Base-by-base conservation (phyloP, 148 eudicot species). In the Chenopodium suecicum region DNA sequence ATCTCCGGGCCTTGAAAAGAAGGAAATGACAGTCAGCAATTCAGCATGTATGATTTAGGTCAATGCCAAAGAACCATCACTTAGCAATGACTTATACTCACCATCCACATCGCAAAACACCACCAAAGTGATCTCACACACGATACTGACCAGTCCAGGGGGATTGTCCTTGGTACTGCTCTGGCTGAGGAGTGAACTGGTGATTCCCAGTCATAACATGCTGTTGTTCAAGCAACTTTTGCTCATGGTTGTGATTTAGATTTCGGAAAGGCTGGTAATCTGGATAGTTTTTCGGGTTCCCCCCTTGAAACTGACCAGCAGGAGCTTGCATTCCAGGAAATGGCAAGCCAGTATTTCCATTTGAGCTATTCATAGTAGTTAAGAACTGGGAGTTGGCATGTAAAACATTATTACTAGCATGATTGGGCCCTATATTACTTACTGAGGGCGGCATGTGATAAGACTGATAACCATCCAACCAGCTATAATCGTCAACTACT, bases 281-380 rank as follows among this genome's bases (percentile, higher is more conserved):
- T 73, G 80, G 81, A 87, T 84, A 79, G n/a, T 78, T 79, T 41
- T 78, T 82, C 58, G 70, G 66, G 70, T 73, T 80, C 44, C 82
- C 87, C 78, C 88, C 90, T 60, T 83, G 89, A 56, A 88, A 80
- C 77, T 82, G 91, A 63, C 32, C 75, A 41, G 77, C 46, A 74
- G 89, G 47, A 46, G 84, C 78, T 75, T 87, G 94, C 84, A 84
- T 91, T 67, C 92, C 94, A 67, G 94, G 89, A 73, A 91, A 89
- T 48, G 94, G 92, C 67, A 88, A 86, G 83, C 86, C 84, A 80
- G 72, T 54, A 68, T 83, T 81, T 81, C 88, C 91, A 78, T 77
- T 77, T 77, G 81, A 83, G 78, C 52, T 84, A 82, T 81, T 85
- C 65, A 73, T 52, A 65, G 73, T 82, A 76, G 73, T 77, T 23